Base-by-base conservation (phyloP, 108 stramenopile genomes). In the Skeletonema marinoi region DNA sequence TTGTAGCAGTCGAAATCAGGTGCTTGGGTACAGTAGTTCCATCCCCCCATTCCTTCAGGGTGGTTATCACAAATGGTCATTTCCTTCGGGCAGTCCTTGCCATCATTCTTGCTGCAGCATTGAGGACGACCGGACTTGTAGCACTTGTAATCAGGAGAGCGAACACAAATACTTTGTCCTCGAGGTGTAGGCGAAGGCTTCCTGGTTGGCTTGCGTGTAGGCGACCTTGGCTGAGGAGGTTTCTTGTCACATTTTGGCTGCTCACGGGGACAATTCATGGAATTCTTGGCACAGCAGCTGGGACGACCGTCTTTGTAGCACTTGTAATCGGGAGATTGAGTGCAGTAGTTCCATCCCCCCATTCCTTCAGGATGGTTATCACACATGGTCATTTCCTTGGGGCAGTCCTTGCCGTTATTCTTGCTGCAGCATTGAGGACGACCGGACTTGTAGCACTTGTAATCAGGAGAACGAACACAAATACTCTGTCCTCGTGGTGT, bases 111-210 rank as follows among this genome's bases (percentile, higher is more conserved):
- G 17, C 19, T 19, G 6, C 61, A 62, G 66, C 66, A 67, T 13
- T 21, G 32, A 21, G 65, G 65, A 21, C 65, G 30, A 4, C 65
- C 65, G 30, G 33, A 12, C 7, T 65, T 19, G 65, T 65, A 65
- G 65, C 65, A 65, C 19, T 32, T 30, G 35, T 65, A 65, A 36
- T 65, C 65, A 19, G 65, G 65, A 38, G 65, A 21, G 65, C 19
- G 30, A 21, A 14, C 14, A 14, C 65, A 65, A 30, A 35, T 35
- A 5, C 32, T 35, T 21, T 8, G 1, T 35, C 65, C 11, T 25
- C n/a, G n/a, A n/a, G 58, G 29, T 8, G 30, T 31, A 11, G 59
- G 39, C 39, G 39, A 41, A 41, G 39, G 39, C 39, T 11, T 41
- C 39, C 1, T 41, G 39, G 25, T 25, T 25, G 25, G 25, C 25